Evolutionary conservation across 208 protist species (phyloP).

Genomic region (Sergeia podlipaevii): DNA sequence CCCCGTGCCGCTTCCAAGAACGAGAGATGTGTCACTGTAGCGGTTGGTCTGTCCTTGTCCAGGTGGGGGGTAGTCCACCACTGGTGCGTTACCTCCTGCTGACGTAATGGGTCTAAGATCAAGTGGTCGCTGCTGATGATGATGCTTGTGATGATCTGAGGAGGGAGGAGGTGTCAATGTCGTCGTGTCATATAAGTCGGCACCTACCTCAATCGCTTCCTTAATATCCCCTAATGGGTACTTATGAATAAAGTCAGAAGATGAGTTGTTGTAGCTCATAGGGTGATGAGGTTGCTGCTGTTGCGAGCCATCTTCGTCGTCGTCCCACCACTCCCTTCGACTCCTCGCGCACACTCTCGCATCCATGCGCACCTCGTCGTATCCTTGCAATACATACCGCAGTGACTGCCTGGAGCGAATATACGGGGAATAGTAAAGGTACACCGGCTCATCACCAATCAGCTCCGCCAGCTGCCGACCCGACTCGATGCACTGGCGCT

Average conservation of each 20-base stretch:
- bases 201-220: no score
- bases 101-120: not conserved
- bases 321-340: conserved; percentile 35
- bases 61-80: not conserved
- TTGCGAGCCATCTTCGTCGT: conserved; percentile 15
- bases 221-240: not conserved
- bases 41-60: not conserved
- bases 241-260: not conserved
- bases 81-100: not conserved
- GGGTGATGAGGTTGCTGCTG: conserved; percentile 4
- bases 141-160: no score
- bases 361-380: conserved; percentile 37
- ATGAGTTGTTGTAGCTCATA: not conserved
- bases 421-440: conserved; percentile 93
- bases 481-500: conserved; percentile 50
- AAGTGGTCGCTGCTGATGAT: conserved; percentile 12
- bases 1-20: conserved; percentile 28
- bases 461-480: conserved; percentile 69
- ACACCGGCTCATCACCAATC: conserved; percentile 69
- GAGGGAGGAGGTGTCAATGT: no score
- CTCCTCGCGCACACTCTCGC: conserved; percentile 5
- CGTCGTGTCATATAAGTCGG: no score
- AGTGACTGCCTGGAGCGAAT: conserved; percentile 76
- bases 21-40: conserved; percentile 13
- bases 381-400: conserved; percentile 70